Evolutionary conservation across 257 asterid species (phyloP).

Genomic region (Buddleja alternifolia): DNA sequence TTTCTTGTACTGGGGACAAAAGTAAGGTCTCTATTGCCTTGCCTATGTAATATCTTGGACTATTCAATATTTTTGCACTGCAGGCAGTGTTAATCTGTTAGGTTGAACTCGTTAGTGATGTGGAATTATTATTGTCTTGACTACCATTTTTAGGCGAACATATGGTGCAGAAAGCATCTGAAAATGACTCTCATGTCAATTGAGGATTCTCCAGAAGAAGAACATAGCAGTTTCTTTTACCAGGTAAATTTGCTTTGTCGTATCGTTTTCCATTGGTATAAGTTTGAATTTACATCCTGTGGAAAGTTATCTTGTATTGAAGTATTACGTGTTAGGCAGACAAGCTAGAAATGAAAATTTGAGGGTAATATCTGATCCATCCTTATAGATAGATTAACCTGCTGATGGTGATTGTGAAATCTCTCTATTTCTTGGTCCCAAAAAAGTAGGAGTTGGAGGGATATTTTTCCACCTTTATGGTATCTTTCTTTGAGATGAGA

Average conservation of each 20-base stretch:
- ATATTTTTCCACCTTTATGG: background rate
- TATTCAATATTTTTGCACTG: constrained; percentile 12
- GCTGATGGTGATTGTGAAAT: background rate
- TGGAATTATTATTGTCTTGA: constrained; percentile 12
- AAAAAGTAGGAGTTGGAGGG: background rate
- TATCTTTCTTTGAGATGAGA: background rate
- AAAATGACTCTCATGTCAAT: constrained; percentile 89
- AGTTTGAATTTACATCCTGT: constrained; percentile 12
- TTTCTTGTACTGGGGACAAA: constrained; percentile 70
- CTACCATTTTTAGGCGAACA: constrained; percentile 56
- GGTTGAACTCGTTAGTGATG: constrained; percentile 5
- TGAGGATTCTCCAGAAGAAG: constrained; percentile 95
- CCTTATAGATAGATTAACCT: constrained; percentile 1
- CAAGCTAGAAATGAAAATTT: background rate
- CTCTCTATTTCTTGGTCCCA: background rate
- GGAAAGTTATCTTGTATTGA: background rate
- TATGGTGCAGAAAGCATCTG: constrained; percentile 91
- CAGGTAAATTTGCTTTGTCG: constrained; percentile 55
- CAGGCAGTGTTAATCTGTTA: background rate
- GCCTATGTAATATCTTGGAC: background rate
- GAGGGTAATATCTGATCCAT: constrained; percentile 9
- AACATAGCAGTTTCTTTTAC: constrained; percentile 72
- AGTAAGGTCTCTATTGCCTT: constrained; percentile 44
- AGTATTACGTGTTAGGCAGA: constrained; percentile 1
- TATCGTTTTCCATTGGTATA: constrained; percentile 16